phyloP scores from a whole-genome alignment of 768 basidiomycete species.

The Collybia nuda region DNA sequence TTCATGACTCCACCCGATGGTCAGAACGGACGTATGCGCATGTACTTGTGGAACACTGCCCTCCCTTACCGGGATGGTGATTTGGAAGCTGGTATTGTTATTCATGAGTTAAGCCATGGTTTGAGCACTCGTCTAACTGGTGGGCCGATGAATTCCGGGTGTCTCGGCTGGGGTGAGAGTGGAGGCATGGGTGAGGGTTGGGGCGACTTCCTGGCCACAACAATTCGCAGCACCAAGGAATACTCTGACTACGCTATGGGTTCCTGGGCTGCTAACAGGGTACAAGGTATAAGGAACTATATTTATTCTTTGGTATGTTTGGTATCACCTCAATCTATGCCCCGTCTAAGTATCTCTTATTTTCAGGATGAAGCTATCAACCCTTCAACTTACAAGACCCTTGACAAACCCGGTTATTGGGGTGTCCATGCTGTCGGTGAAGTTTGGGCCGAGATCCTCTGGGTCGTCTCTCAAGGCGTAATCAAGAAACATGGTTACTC shows the following conservation, averaged over 20 bases:
- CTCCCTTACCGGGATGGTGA: constrained; percentile 93
- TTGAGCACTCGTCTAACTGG: constrained; percentile 93
- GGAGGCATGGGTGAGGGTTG: constrained; percentile 99
- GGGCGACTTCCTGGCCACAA: constrained; percentile 92
- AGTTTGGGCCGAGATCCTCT: constrained; percentile 93
- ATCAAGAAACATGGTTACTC: constrained; percentile 84
- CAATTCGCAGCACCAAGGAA: constrained; percentile 70
- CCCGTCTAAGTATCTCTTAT: not conserved
- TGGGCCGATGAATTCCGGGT: constrained; percentile 89
- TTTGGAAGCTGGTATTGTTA: constrained; percentile 95
- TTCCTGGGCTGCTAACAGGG: constrained; percentile 86
- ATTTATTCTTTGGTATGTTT: constrained; percentile 67
- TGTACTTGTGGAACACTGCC: constrained; percentile 95
- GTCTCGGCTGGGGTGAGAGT: constrained; percentile 93
- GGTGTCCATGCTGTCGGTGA: constrained; percentile 91
- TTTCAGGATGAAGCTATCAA: constrained; percentile 64
- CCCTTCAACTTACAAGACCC: constrained; percentile 91
- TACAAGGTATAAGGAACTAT: constrained; percentile 82
- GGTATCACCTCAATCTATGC: not conserved
- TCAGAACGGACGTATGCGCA: constrained; percentile 88
- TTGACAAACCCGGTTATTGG: constrained; percentile 94
- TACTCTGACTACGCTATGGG: constrained; percentile 92
- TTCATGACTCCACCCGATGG: constrained; percentile 87
- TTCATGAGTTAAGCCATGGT: constrained; percentile 88
- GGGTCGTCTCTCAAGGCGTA: constrained; percentile 72